Evolutionary conservation across 768 basidiomycete species (phyloP).

Genomic region (Amanita thiersii): DNA sequence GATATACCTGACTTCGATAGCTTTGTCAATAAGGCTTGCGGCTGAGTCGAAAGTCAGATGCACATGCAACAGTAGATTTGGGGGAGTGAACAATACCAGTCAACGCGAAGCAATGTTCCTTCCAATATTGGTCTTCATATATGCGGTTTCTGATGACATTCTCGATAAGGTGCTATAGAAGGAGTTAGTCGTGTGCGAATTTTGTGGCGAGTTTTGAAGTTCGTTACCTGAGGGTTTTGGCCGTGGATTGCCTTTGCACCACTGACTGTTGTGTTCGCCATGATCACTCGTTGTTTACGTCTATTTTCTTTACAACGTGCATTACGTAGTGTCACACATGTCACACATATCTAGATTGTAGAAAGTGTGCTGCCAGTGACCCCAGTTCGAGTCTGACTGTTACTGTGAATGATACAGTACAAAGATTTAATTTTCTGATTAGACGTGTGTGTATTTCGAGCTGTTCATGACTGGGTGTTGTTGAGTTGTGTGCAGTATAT

Average conservation of each 20-base stretch:
- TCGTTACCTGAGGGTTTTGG: conserved; percentile 85
- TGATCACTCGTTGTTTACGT: conserved; percentile 22
- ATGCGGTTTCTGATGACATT: conserved; percentile 94
- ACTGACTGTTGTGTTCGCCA: conserved; percentile 90
- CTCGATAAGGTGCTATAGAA: conserved; percentile 79
- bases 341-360: too few relatives aligned
- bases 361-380: too few relatives aligned
- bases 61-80: conserved; percentile 1
- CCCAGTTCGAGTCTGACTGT: too few relatives aligned
- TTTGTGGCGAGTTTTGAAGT: not conserved
- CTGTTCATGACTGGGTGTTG: too few relatives aligned
- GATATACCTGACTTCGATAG: conserved; percentile 71
- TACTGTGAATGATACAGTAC: too few relatives aligned
- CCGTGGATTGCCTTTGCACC: conserved; percentile 92
- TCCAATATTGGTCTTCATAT: conserved; percentile 94
- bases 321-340: too few relatives aligned
- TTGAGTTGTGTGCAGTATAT: too few relatives aligned
- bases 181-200: conserved; percentile 1
- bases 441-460: too few relatives aligned
- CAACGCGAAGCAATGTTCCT: conserved; percentile 97
- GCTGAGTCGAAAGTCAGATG: conserved; percentile 35
- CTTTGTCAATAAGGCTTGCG: conserved; percentile 89
- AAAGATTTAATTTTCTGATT: too few relatives aligned
- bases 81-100: conserved; percentile 48
- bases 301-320: too few relatives aligned